A percentile compares a stretch with the other conserved stretches of the same genome.
phyloP scores from a whole-genome alignment of 352 stramenopile species.

The Pilasporangium apinafurcum region DNA sequence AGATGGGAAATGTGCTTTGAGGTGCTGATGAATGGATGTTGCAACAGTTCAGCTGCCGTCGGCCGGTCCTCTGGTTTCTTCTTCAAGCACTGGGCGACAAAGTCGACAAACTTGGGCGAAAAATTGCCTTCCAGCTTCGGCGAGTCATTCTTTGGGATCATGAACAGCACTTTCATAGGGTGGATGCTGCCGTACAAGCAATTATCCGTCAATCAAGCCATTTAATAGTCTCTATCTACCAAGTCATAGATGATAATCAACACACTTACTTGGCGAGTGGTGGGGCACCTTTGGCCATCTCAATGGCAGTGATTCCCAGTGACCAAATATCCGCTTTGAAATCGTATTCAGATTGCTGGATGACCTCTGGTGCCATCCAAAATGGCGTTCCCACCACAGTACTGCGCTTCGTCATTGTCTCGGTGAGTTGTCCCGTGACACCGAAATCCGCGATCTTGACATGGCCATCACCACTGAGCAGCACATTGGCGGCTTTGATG shows the following conservation, averaged over 20 bases:
- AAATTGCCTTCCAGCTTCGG: constrained; percentile 77
- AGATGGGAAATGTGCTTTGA: constrained; percentile 69
- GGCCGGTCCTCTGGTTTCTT: constrained; percentile 85
- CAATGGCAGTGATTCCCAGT: constrained; percentile 97
- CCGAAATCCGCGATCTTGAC: constrained; percentile 82
- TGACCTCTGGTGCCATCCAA: constrained; percentile 95
- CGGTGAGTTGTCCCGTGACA: constrained; percentile 92
- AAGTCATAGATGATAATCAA: too few relatives aligned
- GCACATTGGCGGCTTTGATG: constrained; percentile 78
- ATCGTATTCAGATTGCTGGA: constrained; percentile 91
- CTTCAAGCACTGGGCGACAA: constrained; percentile 84
- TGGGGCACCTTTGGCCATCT: constrained; percentile 96
- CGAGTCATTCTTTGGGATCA: constrained; percentile 95
- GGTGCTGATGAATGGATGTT: constrained; percentile 79
- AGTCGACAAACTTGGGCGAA: constrained; percentile 80
- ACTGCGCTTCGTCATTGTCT: constrained; percentile 97
- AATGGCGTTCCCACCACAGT: constrained; percentile 97
- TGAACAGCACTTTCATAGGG: constrained; percentile 98
- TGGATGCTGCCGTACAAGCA: constrained; percentile 86
- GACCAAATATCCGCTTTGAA: constrained; percentile 98
- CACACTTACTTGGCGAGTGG: constrained; percentile 83
- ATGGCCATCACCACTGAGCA: constrained; percentile 72
- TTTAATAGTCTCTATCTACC: too few relatives aligned
- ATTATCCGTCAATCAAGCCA: background rate
- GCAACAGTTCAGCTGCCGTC: constrained; percentile 74